Conservation (phyloP, 1,139 yeast genomes). For the Debaryomyces fabryi region DNA sequence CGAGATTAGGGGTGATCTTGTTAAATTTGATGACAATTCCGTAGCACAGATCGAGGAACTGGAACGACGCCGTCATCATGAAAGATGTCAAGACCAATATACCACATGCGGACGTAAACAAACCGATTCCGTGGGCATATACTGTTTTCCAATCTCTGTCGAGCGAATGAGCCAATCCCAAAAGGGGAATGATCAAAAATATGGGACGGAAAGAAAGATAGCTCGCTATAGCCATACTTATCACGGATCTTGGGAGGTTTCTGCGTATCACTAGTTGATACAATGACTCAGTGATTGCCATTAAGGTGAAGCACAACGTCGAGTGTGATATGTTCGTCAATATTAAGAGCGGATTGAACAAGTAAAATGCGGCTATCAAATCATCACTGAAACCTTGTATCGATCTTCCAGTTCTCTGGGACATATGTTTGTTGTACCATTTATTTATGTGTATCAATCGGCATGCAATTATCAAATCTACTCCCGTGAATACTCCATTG, state of each 20-base stretch:
- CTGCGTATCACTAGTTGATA: constrained; percentile 45
- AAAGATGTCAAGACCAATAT: constrained; percentile 40
- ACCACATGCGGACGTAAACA: constrained; percentile 29
- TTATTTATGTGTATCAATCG: constrained; percentile 42
- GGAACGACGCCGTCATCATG: constrained; percentile 35
- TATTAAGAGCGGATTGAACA: constrained; percentile 78
- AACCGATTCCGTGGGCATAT: constrained; percentile 27
- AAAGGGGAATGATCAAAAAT: constrained; percentile 58
- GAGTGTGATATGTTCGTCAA: constrained; percentile 72
- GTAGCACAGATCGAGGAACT: constrained; percentile 64
- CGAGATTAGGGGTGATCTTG: constrained; percentile 81
- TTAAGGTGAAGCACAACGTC: constrained; percentile 61
- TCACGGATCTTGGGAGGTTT: constrained; percentile 48
- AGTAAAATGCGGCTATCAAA: constrained; percentile 61
- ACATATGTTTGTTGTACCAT: constrained; percentile 40
- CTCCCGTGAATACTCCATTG: constrained; percentile 40
- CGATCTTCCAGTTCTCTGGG: constrained; percentile 19
- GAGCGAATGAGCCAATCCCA: constrained; percentile 36
- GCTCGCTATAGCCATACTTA: constrained; percentile 62
- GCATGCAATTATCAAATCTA: constrained; percentile 47
- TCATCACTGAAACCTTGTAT: constrained; percentile 37
- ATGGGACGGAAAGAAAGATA: constrained; percentile 67
- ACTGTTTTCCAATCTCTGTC: constrained; percentile 17
- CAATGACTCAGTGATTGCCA: constrained; percentile 55
- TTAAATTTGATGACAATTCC: constrained; percentile 61